Percentiles rank a stretch among this genome's conserved stretches.
phyloP scores from a whole-genome alignment of 2,329 filamentous ascomycete species.

The Allantophomopsis lycopodina region DNA sequence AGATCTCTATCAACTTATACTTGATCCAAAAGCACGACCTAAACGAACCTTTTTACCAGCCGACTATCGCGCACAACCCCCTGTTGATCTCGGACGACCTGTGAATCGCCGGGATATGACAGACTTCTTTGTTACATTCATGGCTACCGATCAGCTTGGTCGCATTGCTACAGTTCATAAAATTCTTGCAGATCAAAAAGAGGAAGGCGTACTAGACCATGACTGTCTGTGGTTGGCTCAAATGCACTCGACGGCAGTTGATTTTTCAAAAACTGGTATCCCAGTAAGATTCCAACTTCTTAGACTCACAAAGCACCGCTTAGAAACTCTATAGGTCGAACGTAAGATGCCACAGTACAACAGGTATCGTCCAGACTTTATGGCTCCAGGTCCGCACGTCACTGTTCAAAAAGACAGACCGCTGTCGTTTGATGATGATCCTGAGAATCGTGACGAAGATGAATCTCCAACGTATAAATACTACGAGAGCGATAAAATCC shows the following conservation, averaged over 20 bases:
- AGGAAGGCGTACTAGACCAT: slow-evolving; percentile 32
- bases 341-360: slow-evolving; percentile 11
- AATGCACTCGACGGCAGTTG: slow-evolving; percentile 58
- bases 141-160: slow-evolving; percentile 52
- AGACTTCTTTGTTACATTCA: slow-evolving; percentile 69
- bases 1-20: slow-evolving; percentile 71
- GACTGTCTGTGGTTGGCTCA: slow-evolving; percentile 42
- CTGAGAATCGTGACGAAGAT: slow-evolving; percentile 28
- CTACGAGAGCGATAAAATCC: slow-evolving; percentile 53
- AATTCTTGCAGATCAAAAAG: slow-evolving; percentile 44
- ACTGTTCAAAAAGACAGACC: slow-evolving; percentile 22
- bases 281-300: slow-evolving; percentile 22
- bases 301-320: not conserved
- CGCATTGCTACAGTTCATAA: slow-evolving; percentile 52
- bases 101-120: slow-evolving; percentile 57
- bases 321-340: not conserved
- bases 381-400: slow-evolving; percentile 31
- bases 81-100: slow-evolving; percentile 42
- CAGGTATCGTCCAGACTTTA: slow-evolving; percentile 33
- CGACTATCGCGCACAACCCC: slow-evolving; percentile 48
- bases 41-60: slow-evolving; percentile 38
- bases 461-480: slow-evolving; percentile 34
- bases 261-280: slow-evolving; percentile 65
- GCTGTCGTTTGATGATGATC: slow-evolving; percentile 9
- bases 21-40: slow-evolving; percentile 40